Percentiles rank a stretch among this genome's conserved stretches.
phyloP scores from a whole-genome alignment of 805 yeast genomes.

The Candida orba region DNA sequence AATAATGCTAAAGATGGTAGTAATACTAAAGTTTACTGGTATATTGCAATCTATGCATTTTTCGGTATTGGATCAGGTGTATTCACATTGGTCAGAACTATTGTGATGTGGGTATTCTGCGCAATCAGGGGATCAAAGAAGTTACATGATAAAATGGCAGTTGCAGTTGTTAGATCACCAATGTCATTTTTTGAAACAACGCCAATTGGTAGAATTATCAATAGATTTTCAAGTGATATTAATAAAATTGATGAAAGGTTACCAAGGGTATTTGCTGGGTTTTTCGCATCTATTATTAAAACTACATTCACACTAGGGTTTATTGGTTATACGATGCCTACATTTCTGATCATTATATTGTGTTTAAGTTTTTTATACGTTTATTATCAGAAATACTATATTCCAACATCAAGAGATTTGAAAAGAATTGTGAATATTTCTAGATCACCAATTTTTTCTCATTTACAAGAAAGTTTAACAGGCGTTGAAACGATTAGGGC shows the following conservation, averaged over 20 bases:
- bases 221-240: constrained; percentile 59
- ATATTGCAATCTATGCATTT: constrained; percentile 46
- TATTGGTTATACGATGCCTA: constrained; percentile 48
- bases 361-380: constrained; percentile 46
- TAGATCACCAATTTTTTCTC: constrained; percentile 73
- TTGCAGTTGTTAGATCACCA: constrained; percentile 47
- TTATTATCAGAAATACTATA: constrained; percentile 65
- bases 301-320: constrained; percentile 44
- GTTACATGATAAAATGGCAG: constrained; percentile 52
- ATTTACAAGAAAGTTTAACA: constrained; percentile 70
- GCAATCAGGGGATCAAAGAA: constrained; percentile 49
- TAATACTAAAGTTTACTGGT: constrained; percentile 37
- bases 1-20: constrained; percentile 32
- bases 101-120: constrained; percentile 44
- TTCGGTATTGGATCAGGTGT: constrained; percentile 49
- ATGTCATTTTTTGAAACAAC: constrained; percentile 66
- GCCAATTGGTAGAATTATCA: constrained; percentile 59
- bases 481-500: constrained; percentile 81
- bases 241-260: constrained; percentile 47
- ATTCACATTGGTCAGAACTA: constrained; percentile 37
- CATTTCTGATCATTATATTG: constrained; percentile 40
- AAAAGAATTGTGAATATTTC: constrained; percentile 66
- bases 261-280: constrained; percentile 45
- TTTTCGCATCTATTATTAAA: constrained; percentile 37
- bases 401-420: constrained; percentile 67